phyloP scores from a whole-genome alignment of 108 stramenopile genomes.

The Halocafeteria seosinensis region DNA sequence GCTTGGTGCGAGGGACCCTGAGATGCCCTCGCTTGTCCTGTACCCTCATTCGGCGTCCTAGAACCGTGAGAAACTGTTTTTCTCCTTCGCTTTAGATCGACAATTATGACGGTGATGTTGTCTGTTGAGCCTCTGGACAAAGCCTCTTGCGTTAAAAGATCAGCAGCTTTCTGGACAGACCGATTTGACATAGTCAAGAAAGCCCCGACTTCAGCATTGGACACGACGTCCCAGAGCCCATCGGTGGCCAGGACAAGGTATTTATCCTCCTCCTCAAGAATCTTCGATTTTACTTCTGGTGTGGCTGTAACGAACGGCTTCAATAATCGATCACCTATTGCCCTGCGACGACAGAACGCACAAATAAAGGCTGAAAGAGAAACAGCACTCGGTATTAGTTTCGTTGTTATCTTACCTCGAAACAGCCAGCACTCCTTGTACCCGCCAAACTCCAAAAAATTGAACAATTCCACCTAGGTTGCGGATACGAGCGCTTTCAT shows the following conservation, averaged over 20 bases:
- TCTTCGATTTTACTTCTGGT: slow-evolving; percentile 9
- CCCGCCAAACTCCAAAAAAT: slow-evolving; percentile 23
- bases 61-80: too few species aligned
- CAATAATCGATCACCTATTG: slow-evolving; percentile 22
- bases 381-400: too few species aligned
- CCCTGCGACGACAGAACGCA: too few species aligned
- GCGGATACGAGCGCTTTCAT: slow-evolving; percentile 19
- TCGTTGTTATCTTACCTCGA: too few species aligned
- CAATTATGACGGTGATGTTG: slow-evolving; percentile 13
- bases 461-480: slow-evolving; percentile 17
- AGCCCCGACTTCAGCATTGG: slow-evolving; percentile 12
- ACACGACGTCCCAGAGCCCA: slow-evolving; percentile 31
- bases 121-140: background rate
- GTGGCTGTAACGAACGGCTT: slow-evolving; percentile 8
- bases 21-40: too few species aligned
- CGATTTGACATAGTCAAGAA: background rate
- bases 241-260: slow-evolving; percentile 26
- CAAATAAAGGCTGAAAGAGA: too few species aligned
- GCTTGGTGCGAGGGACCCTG: too few species aligned
- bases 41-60: too few species aligned
- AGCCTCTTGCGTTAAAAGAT: slow-evolving; percentile 5
- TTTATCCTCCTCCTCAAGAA: slow-evolving; percentile 5
- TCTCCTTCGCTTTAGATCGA: too few species aligned
- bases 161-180: slow-evolving; percentile 2
- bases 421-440: slow-evolving; percentile 28